Base-by-base conservation (phyloP, 805 yeast genomes). In the Hanseniaspora vineae region DNA sequence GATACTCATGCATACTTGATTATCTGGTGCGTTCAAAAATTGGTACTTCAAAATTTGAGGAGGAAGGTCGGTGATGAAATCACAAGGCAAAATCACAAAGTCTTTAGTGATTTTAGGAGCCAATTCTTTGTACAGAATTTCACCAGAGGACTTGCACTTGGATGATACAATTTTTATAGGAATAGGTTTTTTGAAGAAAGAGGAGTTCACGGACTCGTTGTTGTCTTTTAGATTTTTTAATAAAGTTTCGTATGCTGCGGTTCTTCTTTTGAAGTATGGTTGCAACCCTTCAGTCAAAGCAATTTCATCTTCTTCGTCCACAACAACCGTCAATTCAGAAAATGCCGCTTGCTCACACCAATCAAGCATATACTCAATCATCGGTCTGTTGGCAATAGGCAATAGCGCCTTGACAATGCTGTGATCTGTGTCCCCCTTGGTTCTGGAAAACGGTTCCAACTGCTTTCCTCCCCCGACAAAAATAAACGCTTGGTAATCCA, bases 291-390 rank as follows among this genome's bases (percentile, higher is more conserved):
- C 62, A 20, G 65, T 61, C 17, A 86, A 72, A 12, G 12, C 72
- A 2, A 68, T 72, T 37, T 65, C 60, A 32, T 77, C 72, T 2
- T 68, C 73, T 11, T 65, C 59, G 46, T 75, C 77, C 10, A 77
- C 69, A 8, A 84, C 81, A 17, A 89, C 71, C 18, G 84, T 77
- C 44, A 84, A 75, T 43, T 75, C 76, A 43, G 75, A 76, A 64
- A 89, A 89, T 50, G 80, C 80, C 2, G 94, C 96, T 59, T 74
- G 72, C 58, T 80, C 88, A 69, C 97, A 89, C 97, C 97, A 92
- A 55, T 84, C 89, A 35, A 92, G 70, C 2, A 84, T 94, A 59
- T 86, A 84, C 57, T 81, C 81, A 42, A 92, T 68, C 87, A 92
- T 81, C 13, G 96, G 95, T 57, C 76, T 76, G 62, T 89, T 89